These are phyloP conservation scores for Cladosporium halotolerans DNA, from an alignment of 2,329 filamentous ascomycete genomes.

Conservation along the genomic window DNA sequence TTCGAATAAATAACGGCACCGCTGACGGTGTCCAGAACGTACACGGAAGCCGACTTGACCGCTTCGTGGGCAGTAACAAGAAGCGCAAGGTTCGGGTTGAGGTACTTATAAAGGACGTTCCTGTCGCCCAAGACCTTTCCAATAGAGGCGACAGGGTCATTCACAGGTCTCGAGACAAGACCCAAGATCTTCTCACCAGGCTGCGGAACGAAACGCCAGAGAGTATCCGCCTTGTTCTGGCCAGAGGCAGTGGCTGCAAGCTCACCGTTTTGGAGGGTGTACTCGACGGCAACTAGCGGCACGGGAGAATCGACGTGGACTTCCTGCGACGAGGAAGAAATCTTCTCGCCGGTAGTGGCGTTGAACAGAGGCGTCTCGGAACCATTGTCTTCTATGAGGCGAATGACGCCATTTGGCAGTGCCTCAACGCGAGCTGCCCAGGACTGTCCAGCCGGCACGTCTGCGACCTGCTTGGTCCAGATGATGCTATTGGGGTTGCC, in stretches of 20 bases:
- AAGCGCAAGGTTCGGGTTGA: constrained; percentile 80
- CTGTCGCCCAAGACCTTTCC: constrained; percentile 88
- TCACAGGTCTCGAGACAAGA: constrained; percentile 61
- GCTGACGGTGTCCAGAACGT: constrained; percentile 79
- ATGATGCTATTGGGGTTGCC: constrained; percentile 66
- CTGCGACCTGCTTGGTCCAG: constrained; percentile 65
- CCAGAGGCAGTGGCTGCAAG: constrained; percentile 22
- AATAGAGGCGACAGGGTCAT: constrained; percentile 90
- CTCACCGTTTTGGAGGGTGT: constrained; percentile 21
- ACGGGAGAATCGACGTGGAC: constrained; percentile 10
- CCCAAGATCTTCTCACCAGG: constrained; percentile 61
- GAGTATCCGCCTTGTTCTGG: constrained; percentile 11
- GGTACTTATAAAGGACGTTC: constrained; percentile 93
- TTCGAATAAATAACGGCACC: constrained; percentile 70
- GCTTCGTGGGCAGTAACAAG: constrained; percentile 62
- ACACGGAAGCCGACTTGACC: constrained; percentile 58
- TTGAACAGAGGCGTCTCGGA: constrained; percentile 19
- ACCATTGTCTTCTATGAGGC: constrained; percentile 1
- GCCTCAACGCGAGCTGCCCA: constrained; percentile 49
- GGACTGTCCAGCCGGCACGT: constrained; percentile 44
- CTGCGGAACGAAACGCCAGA: constrained; percentile 69
- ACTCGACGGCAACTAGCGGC: constrained; percentile 17
- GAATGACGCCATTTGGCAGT: constrained; percentile 49
- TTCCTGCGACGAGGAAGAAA: constrained; percentile 10
- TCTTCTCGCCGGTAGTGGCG: constrained; percentile 25